A percentile compares a stretch with the other conserved stretches of the same genome.
Evolutionary conservation across 805 yeast genomes (phyloP).

Genomic region (Nakazawaea anatomiae): DNA sequence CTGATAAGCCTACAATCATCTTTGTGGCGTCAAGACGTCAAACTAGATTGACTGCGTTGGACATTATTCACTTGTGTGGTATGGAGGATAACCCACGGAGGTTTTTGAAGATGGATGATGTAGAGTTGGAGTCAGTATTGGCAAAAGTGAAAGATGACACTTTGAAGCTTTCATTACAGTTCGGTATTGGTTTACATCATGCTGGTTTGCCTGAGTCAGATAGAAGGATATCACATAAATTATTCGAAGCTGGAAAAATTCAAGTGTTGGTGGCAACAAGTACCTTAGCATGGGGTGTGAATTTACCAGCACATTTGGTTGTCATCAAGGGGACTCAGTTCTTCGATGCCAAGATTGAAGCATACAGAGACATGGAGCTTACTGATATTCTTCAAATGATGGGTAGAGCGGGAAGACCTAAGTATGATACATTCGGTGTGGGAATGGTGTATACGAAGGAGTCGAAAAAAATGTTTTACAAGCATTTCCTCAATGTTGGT

Average conservation of each 20-base stretch:
- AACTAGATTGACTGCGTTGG: constrained; percentile 74
- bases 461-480: constrained; percentile 67
- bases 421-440: constrained; percentile 71
- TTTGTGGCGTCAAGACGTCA: constrained; percentile 83
- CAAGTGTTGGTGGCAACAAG: constrained; percentile 75
- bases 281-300: constrained; percentile 87
- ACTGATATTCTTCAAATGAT: constrained; percentile 80
- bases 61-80: constrained; percentile 73
- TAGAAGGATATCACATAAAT: constrained; percentile 61
- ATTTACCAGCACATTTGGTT: constrained; percentile 74
- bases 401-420: constrained; percentile 85
- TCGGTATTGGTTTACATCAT: constrained; percentile 79
- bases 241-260: constrained; percentile 62
- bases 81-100: constrained; percentile 71
- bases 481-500: constrained; percentile 71
- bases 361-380: constrained; percentile 73
- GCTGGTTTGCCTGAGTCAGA: constrained; percentile 77
- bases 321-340: constrained; percentile 73
- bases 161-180: constrained; percentile 62
- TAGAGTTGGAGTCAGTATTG: constrained; percentile 47
- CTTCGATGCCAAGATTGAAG: constrained; percentile 59
- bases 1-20: constrained; percentile 75
- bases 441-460: constrained; percentile 76
- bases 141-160: constrained; percentile 76
- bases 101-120: constrained; percentile 60